These are phyloP conservation scores for Trichocomaceae sp. DNA, from an alignment of 2,329 filamentous ascomycete species.

Conservation along the genomic window DNA sequence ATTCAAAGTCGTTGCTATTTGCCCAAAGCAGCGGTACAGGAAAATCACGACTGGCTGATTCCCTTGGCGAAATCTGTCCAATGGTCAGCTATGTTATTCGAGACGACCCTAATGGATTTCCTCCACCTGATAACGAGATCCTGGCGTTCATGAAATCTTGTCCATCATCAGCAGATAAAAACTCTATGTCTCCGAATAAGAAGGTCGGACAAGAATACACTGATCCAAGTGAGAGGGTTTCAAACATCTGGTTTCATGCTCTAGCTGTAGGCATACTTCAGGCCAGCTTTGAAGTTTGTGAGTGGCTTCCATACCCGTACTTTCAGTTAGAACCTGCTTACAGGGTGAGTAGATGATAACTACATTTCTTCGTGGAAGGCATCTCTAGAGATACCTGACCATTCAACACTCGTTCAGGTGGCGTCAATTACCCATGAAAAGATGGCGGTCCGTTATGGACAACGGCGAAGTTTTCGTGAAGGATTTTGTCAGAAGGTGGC, in stretches of 20 bases:
- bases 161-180: background rate
- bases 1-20: background rate
- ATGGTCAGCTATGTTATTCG: background rate
- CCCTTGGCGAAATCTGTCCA: background rate
- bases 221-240: background rate
- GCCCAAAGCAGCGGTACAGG: background rate
- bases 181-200: background rate
- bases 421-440: background rate
- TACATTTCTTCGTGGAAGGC: background rate
- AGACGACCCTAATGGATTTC: background rate
- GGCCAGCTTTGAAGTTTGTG: background rate
- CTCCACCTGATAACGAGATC: background rate
- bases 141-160: background rate
- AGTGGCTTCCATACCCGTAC: background rate
- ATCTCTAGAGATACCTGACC: background rate
- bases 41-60: constrained; percentile 2
- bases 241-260: background rate
- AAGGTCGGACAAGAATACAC: background rate
- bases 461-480: background rate
- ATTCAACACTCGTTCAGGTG: background rate
- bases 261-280: background rate
- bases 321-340: background rate
- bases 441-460: background rate
- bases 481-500: background rate
- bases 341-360: background rate